A percentile compares a stretch with the other conserved stretches of the same genome.
phyloP scores from a whole-genome alignment of 2,329 filamentous ascomycete species.

The Fusarium penzigii region DNA sequence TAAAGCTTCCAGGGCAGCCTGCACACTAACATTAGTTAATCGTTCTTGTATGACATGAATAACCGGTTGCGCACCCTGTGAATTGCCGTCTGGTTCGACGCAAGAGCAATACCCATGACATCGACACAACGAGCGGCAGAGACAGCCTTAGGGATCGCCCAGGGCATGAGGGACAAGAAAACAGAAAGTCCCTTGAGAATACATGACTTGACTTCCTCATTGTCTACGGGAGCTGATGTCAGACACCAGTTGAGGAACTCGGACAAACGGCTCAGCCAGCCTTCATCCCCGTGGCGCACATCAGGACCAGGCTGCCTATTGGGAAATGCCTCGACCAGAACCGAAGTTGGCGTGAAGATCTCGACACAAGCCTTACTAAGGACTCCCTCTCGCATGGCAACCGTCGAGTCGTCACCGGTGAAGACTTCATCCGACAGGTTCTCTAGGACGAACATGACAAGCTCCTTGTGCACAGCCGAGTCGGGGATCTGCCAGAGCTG shows the following conservation, averaged over 20 bases:
- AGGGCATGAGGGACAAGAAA: conserved; percentile 77
- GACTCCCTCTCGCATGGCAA: conserved; percentile 77
- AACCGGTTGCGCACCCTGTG: conserved; percentile 59
- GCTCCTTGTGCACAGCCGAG: conserved; percentile 70
- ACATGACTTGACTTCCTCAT: conserved; percentile 67
- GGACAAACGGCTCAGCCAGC: conserved; percentile 81
- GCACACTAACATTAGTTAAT: conserved; percentile 13
- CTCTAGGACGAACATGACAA: conserved; percentile 87
- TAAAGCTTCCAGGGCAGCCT: conserved; percentile 81
- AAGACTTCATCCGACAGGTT: conserved; percentile 94
- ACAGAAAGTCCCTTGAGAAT: conserved; percentile 76
- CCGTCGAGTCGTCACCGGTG: conserved; percentile 83
- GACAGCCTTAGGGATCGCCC: conserved; percentile 85
- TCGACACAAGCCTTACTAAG: conserved; percentile 90
- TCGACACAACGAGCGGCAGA: conserved; percentile 69
- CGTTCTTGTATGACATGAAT: not conserved
- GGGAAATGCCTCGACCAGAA: conserved; percentile 76
- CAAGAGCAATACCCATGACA: conserved; percentile 70
- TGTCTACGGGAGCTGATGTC: conserved; percentile 62
- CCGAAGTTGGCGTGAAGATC: conserved; percentile 79
- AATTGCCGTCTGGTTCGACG: conserved; percentile 68
- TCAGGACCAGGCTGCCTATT: conserved; percentile 67
- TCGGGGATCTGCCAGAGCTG: conserved; percentile 76
- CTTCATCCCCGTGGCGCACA: conserved; percentile 77
- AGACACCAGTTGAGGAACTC: conserved; percentile 74